Percentiles rank a stretch among this genome's conserved stretches.
Conservation (phyloP, 1,284 basidiomycete species). For the Golubevia sp. region DNA sequence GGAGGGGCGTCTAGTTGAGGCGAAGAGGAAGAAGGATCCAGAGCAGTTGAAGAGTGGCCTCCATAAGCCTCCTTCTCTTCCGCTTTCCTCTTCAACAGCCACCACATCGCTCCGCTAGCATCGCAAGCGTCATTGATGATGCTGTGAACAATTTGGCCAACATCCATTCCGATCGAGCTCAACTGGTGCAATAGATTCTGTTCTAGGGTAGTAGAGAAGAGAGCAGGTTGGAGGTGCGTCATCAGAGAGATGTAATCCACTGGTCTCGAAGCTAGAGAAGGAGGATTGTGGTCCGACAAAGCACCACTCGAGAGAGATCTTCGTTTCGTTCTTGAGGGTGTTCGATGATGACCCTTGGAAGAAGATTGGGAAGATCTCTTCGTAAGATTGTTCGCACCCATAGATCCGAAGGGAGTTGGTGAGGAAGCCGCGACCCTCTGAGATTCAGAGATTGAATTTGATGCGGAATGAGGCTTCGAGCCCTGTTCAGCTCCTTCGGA, state of each 20-base stretch:
- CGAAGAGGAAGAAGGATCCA: background rate
- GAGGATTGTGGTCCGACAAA: constrained; percentile 44
- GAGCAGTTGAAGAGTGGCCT: no score
- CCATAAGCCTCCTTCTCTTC: constrained; percentile 68
- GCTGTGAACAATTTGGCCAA: constrained; percentile 89
- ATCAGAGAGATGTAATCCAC: constrained; percentile 74
- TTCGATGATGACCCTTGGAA: constrained; percentile 69
- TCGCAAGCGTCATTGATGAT: constrained; percentile 92
- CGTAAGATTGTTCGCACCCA: background rate
- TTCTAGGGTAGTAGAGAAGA: constrained; percentile 80
- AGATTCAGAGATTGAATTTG: no score
- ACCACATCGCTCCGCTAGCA: constrained; percentile 88
- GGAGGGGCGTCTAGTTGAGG: constrained; percentile 11
- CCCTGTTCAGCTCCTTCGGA: no score
- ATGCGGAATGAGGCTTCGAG: no score
- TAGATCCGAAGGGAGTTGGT: background rate
- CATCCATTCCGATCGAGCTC: constrained; percentile 82
- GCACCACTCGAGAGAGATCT: constrained; percentile 71
- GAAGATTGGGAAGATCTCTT: background rate
- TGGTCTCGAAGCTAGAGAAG: constrained; percentile 13
- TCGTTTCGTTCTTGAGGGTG: constrained; percentile 90
- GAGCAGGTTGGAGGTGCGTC: constrained; percentile 72
- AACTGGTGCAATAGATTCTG: constrained; percentile 78
- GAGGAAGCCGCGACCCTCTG: constrained; percentile 7
- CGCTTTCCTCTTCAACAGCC: constrained; percentile 84